Conservation (phyloP, 2,329 filamentous ascomycete species). For the Pyrenochaeta sp. region DNA sequence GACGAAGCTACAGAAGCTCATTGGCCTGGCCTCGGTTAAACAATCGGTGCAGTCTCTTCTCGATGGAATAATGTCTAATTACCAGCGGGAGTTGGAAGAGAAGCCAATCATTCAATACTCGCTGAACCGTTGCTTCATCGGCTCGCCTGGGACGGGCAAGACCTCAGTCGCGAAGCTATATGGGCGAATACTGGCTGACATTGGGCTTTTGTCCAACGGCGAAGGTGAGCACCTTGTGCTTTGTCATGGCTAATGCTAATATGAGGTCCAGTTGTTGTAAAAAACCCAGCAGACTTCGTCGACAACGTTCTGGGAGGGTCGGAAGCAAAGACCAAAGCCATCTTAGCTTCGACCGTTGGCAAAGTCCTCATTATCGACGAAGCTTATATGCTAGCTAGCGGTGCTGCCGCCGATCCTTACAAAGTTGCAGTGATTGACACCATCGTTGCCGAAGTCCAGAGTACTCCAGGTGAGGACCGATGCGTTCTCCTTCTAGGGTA, state of each 20-base stretch:
- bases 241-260: conserved; percentile 7
- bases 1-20: conserved; percentile 64
- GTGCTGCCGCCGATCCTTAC: conserved; percentile 57
- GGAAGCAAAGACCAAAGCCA: conserved; percentile 75
- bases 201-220: conserved; percentile 72
- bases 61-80: conserved; percentile 71
- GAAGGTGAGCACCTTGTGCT: conserved; percentile 61
- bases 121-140: conserved; percentile 75
- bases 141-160: conserved; percentile 78
- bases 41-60: conserved; percentile 65
- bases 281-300: conserved; percentile 78
- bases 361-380: conserved; percentile 85
- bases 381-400: conserved; percentile 70
- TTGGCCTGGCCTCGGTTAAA: conserved; percentile 71
- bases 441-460: conserved; percentile 77
- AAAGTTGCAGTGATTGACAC: conserved; percentile 75
- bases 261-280: conserved; percentile 66
- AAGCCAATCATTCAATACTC: conserved; percentile 66
- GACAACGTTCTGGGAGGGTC: conserved; percentile 70
- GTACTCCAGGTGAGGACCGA: conserved; percentile 72
- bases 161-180: conserved; percentile 79
- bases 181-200: conserved; percentile 70
- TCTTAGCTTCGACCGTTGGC: conserved; percentile 70
- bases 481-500: conserved; percentile 78
- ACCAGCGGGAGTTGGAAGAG: conserved; percentile 70